Conservation (phyloP, 1,284 basidiomycete species). For the Malassezia equina region DNA sequence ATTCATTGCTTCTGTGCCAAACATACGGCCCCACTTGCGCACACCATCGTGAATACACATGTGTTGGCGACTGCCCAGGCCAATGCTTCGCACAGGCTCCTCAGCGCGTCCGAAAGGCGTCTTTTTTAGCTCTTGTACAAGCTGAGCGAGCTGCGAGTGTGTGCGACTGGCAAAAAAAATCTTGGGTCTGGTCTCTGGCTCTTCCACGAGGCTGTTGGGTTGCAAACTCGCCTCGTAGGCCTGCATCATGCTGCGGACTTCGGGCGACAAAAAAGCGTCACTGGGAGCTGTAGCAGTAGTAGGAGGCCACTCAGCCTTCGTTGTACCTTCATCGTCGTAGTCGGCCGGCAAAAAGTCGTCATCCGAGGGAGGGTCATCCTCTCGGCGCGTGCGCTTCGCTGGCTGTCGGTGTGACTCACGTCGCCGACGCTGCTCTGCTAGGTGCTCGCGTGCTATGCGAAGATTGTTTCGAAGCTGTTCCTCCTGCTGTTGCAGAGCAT, state of each 20-base stretch:
- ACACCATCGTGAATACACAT: conserved; percentile 83
- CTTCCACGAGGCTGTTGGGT: conserved; percentile 22
- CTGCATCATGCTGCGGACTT: conserved; percentile 68
- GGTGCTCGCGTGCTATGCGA: conserved; percentile 20
- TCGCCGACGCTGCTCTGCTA: conserved; percentile 1
- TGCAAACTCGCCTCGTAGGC: conserved; percentile 35
- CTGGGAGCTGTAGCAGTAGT: neutral
- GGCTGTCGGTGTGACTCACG: neutral
- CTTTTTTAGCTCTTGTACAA: conserved; percentile 73
- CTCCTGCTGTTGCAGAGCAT: conserved; percentile 38
- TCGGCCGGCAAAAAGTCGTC: conserved; percentile 24
- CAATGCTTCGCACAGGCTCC: conserved; percentile 24
- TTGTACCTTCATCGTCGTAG: conserved; percentile 6
- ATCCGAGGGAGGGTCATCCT: conserved; percentile 20
- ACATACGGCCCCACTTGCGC: conserved; percentile 50
- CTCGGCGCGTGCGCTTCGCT: neutral
- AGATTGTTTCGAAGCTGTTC: conserved; percentile 43
- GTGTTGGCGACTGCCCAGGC: conserved; percentile 77
- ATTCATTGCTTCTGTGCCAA: conserved; percentile 65
- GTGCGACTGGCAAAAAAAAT: conserved; percentile 90
- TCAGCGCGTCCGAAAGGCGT: conserved; percentile 52
- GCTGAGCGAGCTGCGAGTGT: conserved; percentile 84
- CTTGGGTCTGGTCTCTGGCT: conserved; percentile 37
- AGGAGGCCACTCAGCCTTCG: neutral
- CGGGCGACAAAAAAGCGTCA: conserved; percentile 56